phyloP scores from a whole-genome alignment of 1,284 basidiomycete genomes.

The Irpex sp. region DNA sequence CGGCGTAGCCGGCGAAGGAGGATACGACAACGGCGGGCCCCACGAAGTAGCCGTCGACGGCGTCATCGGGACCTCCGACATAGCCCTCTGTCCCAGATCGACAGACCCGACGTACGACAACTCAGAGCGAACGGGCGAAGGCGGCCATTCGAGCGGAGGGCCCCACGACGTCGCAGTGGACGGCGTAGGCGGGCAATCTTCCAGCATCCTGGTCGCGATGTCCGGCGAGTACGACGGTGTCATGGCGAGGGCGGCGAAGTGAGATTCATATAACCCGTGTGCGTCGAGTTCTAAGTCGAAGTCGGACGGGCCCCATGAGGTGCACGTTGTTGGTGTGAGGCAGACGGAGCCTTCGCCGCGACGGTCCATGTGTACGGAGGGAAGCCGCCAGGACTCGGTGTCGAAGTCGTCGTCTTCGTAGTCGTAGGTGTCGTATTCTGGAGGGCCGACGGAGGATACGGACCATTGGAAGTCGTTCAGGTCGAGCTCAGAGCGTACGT shows the following conservation, averaged over 20 bases:
- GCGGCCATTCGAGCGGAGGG: constrained; percentile 19
- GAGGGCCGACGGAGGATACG: constrained; percentile 58
- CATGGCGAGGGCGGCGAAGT: constrained; percentile 16
- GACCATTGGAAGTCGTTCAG: constrained; percentile 68
- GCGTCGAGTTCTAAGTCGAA: constrained; percentile 24
- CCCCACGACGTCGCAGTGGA: constrained; percentile 23
- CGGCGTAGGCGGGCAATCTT: constrained; percentile 19
- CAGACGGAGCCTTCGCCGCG: constrained; percentile 54
- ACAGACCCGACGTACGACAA: constrained; percentile 31
- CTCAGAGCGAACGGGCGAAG: constrained; percentile 25
- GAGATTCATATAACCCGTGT: constrained; percentile 14
- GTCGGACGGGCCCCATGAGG: constrained; percentile 34
- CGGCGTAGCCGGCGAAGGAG: constrained; percentile 34
- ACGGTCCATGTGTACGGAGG: constrained; percentile 46
- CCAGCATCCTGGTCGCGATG: constrained; percentile 26
- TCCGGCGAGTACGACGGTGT: constrained; percentile 31
- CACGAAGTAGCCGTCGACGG: constrained; percentile 39
- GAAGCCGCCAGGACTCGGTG: constrained; percentile 27
- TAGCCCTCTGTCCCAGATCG: constrained; percentile 35
- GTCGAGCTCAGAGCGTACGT: constrained; percentile 39
- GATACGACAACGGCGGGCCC: constrained; percentile 39
- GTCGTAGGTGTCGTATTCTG: constrained; percentile 24
- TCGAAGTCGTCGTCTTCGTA: constrained; percentile 29
- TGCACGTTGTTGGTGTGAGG: constrained; percentile 44
- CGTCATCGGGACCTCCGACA: constrained; percentile 33